Evolutionary conservation across 768 basidiomycete genomes (phyloP).

Genomic region (Pleurotus pulmonarius): DNA sequence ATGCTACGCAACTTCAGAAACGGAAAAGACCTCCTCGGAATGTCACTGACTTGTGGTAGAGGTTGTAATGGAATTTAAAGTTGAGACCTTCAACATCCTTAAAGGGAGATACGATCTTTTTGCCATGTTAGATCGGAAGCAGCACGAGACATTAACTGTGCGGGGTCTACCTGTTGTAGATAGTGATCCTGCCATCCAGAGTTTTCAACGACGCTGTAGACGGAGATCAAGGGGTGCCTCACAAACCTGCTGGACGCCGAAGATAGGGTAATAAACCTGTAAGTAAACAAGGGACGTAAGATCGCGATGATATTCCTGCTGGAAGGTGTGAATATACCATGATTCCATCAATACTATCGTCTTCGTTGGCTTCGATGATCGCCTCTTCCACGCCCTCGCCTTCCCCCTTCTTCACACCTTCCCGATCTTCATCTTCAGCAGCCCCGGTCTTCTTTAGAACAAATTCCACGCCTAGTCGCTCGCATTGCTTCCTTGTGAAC

Average conservation of each 20-base stretch:
- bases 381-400: constrained; percentile 95
- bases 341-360: constrained; percentile 81
- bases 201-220: neutral
- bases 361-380: constrained; percentile 93
- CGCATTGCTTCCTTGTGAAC: constrained; percentile 90
- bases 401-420: constrained; percentile 43
- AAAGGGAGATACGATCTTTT: constrained; percentile 84
- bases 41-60: constrained; percentile 82
- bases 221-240: neutral
- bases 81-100: constrained; percentile 98
- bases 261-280: constrained; percentile 96
- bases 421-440: constrained; percentile 37
- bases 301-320: neutral
- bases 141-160: neutral
- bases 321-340: constrained; percentile 60
- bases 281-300: neutral
- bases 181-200: constrained; percentile 76
- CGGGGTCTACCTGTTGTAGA: constrained; percentile 73
- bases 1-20: constrained; percentile 50
- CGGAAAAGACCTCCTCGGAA: neutral
- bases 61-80: constrained; percentile 92
- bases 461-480: constrained; percentile 83
- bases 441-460: constrained; percentile 72
- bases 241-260: constrained; percentile 81
- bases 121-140: constrained; percentile 2